These are phyloP conservation scores for Colletotrichum paranaense DNA, from an alignment of 2,329 filamentous ascomycete species.

Conservation along the genomic window DNA sequence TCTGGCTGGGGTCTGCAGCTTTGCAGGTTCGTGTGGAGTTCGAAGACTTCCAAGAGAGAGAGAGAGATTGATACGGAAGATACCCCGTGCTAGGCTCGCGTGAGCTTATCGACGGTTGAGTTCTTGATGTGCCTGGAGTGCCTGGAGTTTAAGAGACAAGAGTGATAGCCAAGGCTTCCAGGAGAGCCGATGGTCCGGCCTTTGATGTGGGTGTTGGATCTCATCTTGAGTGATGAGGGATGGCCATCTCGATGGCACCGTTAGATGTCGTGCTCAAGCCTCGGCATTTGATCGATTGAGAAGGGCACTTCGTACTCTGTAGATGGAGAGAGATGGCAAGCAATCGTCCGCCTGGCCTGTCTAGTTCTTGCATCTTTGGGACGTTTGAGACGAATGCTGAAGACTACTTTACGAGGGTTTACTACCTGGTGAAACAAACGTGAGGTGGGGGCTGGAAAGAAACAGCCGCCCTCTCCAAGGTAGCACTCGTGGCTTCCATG, in stretches of 20 bases:
- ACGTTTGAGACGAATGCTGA: constrained; percentile 14
- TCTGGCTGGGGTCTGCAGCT: background rate
- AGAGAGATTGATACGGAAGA: background rate
- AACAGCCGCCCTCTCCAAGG: background rate
- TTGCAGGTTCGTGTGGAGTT: background rate
- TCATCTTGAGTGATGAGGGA: background rate
- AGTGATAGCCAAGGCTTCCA: background rate
- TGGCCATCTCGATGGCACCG: background rate
- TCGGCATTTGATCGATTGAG: background rate
- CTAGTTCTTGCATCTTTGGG: background rate
- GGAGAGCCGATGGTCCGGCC: background rate
- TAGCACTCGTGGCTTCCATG: too few species aligned
- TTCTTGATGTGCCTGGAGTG: background rate
- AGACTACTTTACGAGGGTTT: background rate
- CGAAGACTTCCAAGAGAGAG: background rate
- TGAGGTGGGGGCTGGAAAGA: background rate
- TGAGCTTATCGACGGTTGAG: constrained; percentile 24
- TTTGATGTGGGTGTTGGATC: background rate
- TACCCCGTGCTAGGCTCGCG: constrained; percentile 7
- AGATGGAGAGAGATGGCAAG: background rate
- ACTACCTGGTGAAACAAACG: constrained; percentile 18
- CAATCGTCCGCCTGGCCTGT: background rate
- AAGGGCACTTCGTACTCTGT: background rate
- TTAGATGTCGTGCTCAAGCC: background rate
- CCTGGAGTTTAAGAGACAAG: background rate